Conservation (phyloP, 257 asterid species). For the Salvia miltiorrhiza region DNA sequence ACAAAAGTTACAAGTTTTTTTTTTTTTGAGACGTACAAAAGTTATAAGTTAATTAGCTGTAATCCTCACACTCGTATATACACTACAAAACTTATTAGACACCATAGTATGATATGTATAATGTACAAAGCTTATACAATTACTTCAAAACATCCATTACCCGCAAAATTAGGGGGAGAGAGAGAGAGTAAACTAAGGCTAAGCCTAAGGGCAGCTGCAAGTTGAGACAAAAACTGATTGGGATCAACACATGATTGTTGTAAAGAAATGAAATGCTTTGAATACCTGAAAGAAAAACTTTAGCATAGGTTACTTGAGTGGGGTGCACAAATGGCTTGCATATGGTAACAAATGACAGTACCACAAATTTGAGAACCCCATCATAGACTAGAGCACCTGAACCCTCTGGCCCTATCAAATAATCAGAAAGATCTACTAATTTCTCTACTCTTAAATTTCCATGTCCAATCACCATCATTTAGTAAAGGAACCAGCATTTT, state of each 20-base stretch:
- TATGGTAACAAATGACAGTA: conserved; percentile 43
- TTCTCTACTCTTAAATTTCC: background rate
- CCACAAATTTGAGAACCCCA: conserved; percentile 47
- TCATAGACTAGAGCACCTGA: conserved; percentile 52
- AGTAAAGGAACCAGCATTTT: background rate
- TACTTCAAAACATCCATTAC: background rate
- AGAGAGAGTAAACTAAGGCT: background rate
- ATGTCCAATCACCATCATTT: background rate
- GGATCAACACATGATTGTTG: conserved; percentile 37
- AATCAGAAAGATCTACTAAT: conserved; percentile 4
- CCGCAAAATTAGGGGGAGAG: conserved; percentile 10
- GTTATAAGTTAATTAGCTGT: no score
- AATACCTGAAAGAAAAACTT: conserved; percentile 33
- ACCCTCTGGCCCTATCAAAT: conserved; percentile 16
- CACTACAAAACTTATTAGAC: no score
- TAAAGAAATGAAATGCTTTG: conserved; percentile 38
- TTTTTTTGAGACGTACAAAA: no score
- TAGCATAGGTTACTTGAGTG: conserved; percentile 48
- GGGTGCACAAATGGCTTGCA: conserved; percentile 62
- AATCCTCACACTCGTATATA: no score
- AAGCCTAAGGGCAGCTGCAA: conserved; percentile 5
- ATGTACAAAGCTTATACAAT: background rate
- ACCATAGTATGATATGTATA: background rate
- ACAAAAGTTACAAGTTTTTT: no score
- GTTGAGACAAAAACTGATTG: conserved; percentile 39